Conservation (phyloP, 352 stramenopile genomes). For the Phytophthora quininea region DNA sequence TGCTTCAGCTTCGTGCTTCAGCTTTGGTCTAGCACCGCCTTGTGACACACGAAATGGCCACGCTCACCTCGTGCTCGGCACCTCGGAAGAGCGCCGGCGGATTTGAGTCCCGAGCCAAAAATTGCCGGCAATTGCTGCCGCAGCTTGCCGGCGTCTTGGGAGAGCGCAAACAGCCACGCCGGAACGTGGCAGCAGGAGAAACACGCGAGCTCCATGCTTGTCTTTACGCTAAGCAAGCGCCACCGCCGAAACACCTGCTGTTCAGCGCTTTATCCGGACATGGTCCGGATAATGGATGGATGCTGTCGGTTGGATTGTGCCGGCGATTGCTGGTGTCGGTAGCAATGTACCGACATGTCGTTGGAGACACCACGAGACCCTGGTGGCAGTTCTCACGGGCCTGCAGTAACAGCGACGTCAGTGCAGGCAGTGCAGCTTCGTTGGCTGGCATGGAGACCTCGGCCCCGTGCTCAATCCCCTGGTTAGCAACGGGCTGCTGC, state of each 20-base stretch:
- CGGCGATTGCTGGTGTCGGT: conserved; percentile 9
- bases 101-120: background rate
- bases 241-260: background rate
- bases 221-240: background rate
- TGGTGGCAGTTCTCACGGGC: background rate
- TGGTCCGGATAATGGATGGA: conserved; percentile 12
- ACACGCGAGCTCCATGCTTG: conserved; percentile 3
- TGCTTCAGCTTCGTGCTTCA: background rate
- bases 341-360: conserved; percentile 7
- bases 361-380: background rate
- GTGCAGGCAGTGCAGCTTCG: background rate
- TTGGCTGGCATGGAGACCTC: background rate
- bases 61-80: background rate
- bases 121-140: background rate
- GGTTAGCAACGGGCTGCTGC: too few species aligned
- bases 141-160: too few species aligned
- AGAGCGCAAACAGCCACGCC: conserved; percentile 7
- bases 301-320: conserved; percentile 19
- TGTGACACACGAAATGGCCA: background rate
- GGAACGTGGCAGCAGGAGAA: conserved; percentile 6
- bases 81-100: background rate
- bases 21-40: background rate
- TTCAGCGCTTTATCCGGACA: background rate
- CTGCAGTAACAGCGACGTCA: background rate
- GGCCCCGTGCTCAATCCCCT: too few species aligned